These are phyloP conservation scores for Colletotrichum viniferum DNA, from an alignment of 2,329 filamentous ascomycete species.

Conservation along the genomic window DNA sequence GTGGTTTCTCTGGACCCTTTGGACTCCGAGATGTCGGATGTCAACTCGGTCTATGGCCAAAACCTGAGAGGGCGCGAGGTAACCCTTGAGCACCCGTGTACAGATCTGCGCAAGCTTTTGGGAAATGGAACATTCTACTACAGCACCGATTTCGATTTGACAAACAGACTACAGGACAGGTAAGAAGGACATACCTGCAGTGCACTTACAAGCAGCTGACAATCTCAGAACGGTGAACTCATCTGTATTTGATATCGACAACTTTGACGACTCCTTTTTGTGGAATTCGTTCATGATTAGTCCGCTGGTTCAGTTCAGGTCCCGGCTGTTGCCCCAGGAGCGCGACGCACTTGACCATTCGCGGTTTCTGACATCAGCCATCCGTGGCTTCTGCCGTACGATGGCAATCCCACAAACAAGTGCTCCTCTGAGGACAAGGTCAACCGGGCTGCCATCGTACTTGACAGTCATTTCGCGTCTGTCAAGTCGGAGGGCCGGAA, in stretches of 20 bases:
- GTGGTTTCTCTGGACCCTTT: conserved; percentile 62
- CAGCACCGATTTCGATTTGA: conserved; percentile 97
- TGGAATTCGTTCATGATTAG: conserved; percentile 99
- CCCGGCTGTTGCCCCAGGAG: conserved; percentile 76
- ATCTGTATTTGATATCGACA: conserved; percentile 86
- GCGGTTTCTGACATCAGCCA: conserved; percentile 88
- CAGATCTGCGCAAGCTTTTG: conserved; percentile 88
- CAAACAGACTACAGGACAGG: conserved; percentile 89
- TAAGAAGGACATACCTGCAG: conserved; percentile 35
- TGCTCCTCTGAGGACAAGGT: conserved; percentile 70
- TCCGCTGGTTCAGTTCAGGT: conserved; percentile 87
- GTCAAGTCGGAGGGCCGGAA: conserved; percentile 89
- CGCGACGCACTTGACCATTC: conserved; percentile 83
- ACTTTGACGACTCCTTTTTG: conserved; percentile 88
- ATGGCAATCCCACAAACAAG: conserved; percentile 81
- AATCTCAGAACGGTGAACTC: conserved; percentile 70
- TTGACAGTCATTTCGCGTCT: conserved; percentile 90
- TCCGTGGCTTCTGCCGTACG: conserved; percentile 89
- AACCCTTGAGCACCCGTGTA: conserved; percentile 83
- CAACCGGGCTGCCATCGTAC: conserved; percentile 77
- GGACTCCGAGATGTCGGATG: conserved; percentile 54
- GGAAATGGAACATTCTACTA: conserved; percentile 97
- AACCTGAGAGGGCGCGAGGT: conserved; percentile 69
- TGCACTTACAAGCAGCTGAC: conserved; percentile 19
- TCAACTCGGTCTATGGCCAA: conserved; percentile 52